phyloP scores from a whole-genome alignment of 192 early-diverging fungal genomes.

The Backusella circina region DNA sequence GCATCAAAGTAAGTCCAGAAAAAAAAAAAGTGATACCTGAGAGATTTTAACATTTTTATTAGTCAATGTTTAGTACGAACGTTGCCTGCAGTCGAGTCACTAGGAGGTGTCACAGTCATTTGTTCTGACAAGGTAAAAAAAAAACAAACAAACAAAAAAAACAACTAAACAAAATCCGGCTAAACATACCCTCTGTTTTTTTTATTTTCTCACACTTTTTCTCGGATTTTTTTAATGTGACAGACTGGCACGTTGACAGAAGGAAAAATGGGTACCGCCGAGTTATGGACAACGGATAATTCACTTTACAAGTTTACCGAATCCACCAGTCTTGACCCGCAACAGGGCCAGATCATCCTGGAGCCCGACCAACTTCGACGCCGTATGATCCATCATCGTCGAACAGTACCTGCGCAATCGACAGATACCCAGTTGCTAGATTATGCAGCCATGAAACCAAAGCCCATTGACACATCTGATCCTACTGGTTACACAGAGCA shows the following conservation, averaged over 20 bases:
- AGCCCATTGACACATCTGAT: constrained; percentile 7
- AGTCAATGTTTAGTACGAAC: constrained; percentile 89
- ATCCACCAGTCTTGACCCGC: constrained; percentile 48
- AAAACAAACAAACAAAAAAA: constrained; percentile 88
- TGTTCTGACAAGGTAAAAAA: constrained; percentile 95
- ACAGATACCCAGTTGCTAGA: not conserved
- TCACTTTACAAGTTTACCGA: constrained; percentile 61
- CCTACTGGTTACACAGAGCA: not conserved
- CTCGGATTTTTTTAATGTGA: not conserved
- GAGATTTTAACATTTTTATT: not conserved
- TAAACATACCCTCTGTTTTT: not conserved
- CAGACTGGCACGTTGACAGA: constrained; percentile 91
- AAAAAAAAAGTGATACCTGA: constrained; percentile 27
- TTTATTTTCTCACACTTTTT: not conserved
- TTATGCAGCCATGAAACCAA: constrained; percentile 20
- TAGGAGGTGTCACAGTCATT: constrained; percentile 94
- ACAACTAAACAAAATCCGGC: constrained; percentile 41
- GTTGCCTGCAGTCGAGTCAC: constrained; percentile 89
- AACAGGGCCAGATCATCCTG: constrained; percentile 29
- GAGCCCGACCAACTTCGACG: constrained; percentile 18
- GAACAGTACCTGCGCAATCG: constrained; percentile 17
- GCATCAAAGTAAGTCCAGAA: constrained; percentile 45
- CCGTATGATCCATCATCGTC: constrained; percentile 31
- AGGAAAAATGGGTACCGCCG: constrained; percentile 91
- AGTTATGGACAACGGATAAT: constrained; percentile 79